Percentiles rank a stretch among this genome's conserved stretches.
Evolutionary conservation across 129 eudicot genomes (phyloP).

Genomic region (Flaveria trinervia): DNA sequence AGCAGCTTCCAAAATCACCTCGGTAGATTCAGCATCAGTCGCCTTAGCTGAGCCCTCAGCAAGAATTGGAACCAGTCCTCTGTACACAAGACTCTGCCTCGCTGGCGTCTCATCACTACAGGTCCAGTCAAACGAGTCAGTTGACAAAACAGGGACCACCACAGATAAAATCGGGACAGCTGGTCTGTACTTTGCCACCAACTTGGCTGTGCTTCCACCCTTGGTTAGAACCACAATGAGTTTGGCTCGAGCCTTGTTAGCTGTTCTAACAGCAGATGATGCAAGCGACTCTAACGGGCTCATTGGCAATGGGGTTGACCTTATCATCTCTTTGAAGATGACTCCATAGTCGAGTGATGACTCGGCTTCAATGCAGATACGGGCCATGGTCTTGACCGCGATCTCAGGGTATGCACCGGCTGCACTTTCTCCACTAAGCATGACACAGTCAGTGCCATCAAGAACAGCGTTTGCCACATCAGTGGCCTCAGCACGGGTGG

Average conservation of each 20-base stretch:
- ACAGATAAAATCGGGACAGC: slow-evolving; percentile 81
- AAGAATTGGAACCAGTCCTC: slow-evolving; percentile 68
- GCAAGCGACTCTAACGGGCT: slow-evolving; percentile 85
- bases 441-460: slow-evolving; percentile 82
- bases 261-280: slow-evolving; percentile 78
- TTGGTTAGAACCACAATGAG: slow-evolving; percentile 74
- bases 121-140: slow-evolving; percentile 77
- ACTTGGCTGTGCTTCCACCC: slow-evolving; percentile 77
- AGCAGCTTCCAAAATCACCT: slow-evolving; percentile 79
- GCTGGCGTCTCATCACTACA: slow-evolving; percentile 82
- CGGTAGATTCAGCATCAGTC: slow-evolving; percentile 76
- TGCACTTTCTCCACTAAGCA: slow-evolving; percentile 86
- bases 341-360: slow-evolving; percentile 70
- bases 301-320: slow-evolving; percentile 74
- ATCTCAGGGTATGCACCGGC: slow-evolving; percentile 81
- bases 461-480: slow-evolving; percentile 85
- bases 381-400: slow-evolving; percentile 89
- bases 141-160: slow-evolving; percentile 72
- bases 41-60: slow-evolving; percentile 87
- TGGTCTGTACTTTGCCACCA: slow-evolving; percentile 83
- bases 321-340: slow-evolving; percentile 74
- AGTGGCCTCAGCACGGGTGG: slow-evolving; percentile 82
- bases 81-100: slow-evolving; percentile 71
- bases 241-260: slow-evolving; percentile 72
- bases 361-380: slow-evolving; percentile 80